Evolutionary conservation across 176 grass and related monocot genomes (phyloP).

Genomic region (Aegilops speltoides): DNA sequence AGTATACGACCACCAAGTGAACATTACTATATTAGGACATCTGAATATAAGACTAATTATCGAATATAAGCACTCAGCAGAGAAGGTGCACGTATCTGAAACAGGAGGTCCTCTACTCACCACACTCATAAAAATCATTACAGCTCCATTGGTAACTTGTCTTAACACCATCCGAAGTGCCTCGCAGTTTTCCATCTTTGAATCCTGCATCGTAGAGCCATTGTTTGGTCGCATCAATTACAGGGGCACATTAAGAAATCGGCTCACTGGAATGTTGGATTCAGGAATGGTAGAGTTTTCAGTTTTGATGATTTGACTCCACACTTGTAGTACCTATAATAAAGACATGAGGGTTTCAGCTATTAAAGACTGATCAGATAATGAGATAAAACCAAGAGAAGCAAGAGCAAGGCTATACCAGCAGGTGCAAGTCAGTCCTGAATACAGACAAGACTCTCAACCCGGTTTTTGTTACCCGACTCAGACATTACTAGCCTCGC

Average conservation of each 20-base stretch:
- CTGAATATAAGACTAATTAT: not conserved
- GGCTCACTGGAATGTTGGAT: not conserved
- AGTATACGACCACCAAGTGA: not conserved
- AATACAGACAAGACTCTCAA: conserved; percentile 19
- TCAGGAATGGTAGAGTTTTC: not conserved
- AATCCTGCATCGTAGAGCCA: not conserved
- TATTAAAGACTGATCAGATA: not conserved
- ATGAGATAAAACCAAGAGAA: not conserved
- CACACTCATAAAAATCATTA: not conserved
- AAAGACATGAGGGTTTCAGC: not conserved
- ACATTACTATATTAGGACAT: not conserved
- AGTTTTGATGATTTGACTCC: not conserved
- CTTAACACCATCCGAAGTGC: not conserved
- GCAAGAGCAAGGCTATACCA: conserved; percentile 7
- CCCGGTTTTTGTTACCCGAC: not conserved
- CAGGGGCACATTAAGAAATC: not conserved
- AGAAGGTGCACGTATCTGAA: not conserved
- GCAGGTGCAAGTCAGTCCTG: conserved; percentile 20
- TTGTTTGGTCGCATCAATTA: not conserved
- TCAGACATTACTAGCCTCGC: not conserved
- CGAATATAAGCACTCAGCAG: not conserved
- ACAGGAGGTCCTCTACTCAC: not conserved
- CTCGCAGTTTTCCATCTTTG: not conserved
- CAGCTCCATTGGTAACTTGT: not conserved
- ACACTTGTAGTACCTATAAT: not conserved